phyloP scores from a whole-genome alignment of 441 rosid genomes.

The Bruguiera hainesii region DNA sequence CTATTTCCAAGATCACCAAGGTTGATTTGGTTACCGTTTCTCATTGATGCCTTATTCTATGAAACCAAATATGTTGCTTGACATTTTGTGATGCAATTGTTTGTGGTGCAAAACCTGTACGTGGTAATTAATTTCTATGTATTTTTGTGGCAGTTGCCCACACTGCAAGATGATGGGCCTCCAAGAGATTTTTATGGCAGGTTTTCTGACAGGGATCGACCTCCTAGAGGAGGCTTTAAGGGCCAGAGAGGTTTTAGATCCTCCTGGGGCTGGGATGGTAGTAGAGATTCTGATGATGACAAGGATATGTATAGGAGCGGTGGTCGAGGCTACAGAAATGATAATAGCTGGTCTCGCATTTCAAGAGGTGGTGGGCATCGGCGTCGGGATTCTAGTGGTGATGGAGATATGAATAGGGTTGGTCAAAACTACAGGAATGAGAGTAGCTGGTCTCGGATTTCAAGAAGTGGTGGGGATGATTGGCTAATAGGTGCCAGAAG shows the following conservation, averaged over 20 bases:
- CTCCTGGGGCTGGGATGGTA: slow-evolving; percentile 61
- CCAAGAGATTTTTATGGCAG: slow-evolving; percentile 75
- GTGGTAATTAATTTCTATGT: neutral
- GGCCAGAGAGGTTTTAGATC: slow-evolving; percentile 47
- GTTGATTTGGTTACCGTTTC: slow-evolving; percentile 28
- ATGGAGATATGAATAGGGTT: slow-evolving; percentile 34
- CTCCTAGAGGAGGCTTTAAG: slow-evolving; percentile 46
- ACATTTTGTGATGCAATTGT: neutral
- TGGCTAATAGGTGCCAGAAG: slow-evolving; percentile 72
- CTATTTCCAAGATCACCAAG: slow-evolving; percentile 69
- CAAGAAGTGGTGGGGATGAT: slow-evolving; percentile 62
- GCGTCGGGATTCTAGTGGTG: slow-evolving; percentile 49
- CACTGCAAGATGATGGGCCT: slow-evolving; percentile 93
- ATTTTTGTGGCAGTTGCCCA: slow-evolving; percentile 57
- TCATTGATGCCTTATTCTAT: neutral
- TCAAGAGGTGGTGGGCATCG: slow-evolving; percentile 60
- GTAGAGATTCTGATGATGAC: slow-evolving; percentile 43
- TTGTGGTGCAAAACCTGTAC: slow-evolving; percentile 1
- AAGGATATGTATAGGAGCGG: slow-evolving; percentile 41
- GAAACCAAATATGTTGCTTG: slow-evolving; percentile 1
- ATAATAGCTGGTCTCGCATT: slow-evolving; percentile 47
- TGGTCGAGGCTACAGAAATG: slow-evolving; percentile 42
- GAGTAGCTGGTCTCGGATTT: slow-evolving; percentile 48
- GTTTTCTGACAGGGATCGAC: slow-evolving; percentile 70
- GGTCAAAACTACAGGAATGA: slow-evolving; percentile 41